Evolutionary conservation across 257 asterid genomes (phyloP), one percentile per base, ranked within the genome.

Genomic region (Ophiorrhiza pumila): DNA sequence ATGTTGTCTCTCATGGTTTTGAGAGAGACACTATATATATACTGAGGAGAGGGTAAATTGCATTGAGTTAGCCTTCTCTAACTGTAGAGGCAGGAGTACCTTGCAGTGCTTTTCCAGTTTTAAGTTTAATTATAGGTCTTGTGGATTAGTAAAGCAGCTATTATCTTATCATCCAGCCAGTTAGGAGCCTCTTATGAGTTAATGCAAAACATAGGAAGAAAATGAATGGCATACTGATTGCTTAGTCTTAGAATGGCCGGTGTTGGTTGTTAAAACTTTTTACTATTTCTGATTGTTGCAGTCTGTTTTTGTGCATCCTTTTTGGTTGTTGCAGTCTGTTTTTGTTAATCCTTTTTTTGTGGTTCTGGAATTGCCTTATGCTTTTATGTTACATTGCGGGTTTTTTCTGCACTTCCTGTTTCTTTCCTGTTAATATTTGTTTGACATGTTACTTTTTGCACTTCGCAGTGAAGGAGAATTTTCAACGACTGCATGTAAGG

Each of bases 391-490:
- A 11, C 59, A 17, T 25, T 32, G 61, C n/a, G 5, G 15, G 20
- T 42, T 74, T 41, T 60, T 59, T 2, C 58, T 22, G n/a, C 43
- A n/a, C 69, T 79, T 50, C 60, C 47, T 55, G 41, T 71, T 43
- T 52, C 58, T 27, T 73, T 59, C 73, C 25, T 63, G 49, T 61
- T 64, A 66, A 47, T 77, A 56, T 68, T 83, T 75, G 49, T 70
- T 69, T 78, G 55, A 78, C 79, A 52, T 79, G 17, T 73, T 77
- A 60, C 75, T 71, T 72, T 71, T 65, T 72, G 58, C 31, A 31
- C 58, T 76, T 74, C 77, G 83, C 95, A 93, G 98, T 31, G 98
- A 93, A 71, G 95, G 95, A 74, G 97, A 93, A 63, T 84, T 87
- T 75, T 77, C 95, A 68, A 81, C 98, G 7, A 82, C 81, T 72